Evolutionary conservation across 768 basidiomycete species (phyloP), one percentile per base, ranked within the genome.

Genomic region (Termitomyces heimii): DNA sequence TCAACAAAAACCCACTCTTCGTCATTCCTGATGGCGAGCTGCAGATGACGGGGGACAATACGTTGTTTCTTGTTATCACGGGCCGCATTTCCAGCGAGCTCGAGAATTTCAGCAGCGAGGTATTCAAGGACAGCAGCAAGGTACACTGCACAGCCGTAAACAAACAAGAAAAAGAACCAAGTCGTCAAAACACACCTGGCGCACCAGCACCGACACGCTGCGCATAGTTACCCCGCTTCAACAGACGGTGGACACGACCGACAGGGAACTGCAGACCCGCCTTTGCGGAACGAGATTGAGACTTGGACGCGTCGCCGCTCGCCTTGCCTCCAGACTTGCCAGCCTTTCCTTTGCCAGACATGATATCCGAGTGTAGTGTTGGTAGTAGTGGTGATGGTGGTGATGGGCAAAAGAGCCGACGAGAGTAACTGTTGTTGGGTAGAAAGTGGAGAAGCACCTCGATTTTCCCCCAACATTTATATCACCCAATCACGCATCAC

Each of bases 41-140:
- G 94, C 49, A 95, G 73, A 74, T 95, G 94, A 66, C 94, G 86
- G 54, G 93, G 94, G 24, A 94, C 90, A 65, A 95, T 94, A 87
- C 94, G 92, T 64, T 90, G 87, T 78, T 94, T 90, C 82, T 91
- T 87, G 78, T 88, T 88, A 71, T 85, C 86, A 59, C 86, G 82
- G 29, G 86, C 90, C 16, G 90, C 89, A 64, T 90, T 89, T 40
- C 93, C 93, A 60, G 93, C 93, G 37, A 95, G 80, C 71, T 95
- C 93, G 62, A 95, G 86, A 71, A 95, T 94, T 73, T 95, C 93
- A 46, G 93, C 93, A 58, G 92, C 88, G 60, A 95, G 86, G 70
- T 95, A 92, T 74, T 94, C 93, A 56, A 94, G 85, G 59, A 94
- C 92, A 20, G 91, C 91, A 35, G 92, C 92, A 55, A 94, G 85